Base-by-base conservation (phyloP, 169 alveolate genomes). In the Cryptosporidium sp. region DNA sequence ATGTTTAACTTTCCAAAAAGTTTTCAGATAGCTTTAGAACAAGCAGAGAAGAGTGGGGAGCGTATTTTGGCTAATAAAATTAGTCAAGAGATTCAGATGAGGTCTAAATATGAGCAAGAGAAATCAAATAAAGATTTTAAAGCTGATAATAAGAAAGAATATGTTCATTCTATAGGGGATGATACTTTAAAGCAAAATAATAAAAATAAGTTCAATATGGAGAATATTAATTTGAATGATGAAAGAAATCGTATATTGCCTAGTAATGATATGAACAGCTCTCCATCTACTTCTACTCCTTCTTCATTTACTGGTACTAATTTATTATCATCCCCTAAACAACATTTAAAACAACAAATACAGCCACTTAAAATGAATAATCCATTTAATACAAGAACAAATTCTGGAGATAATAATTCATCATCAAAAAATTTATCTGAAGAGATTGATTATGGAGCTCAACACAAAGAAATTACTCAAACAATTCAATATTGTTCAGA, bases 11-110 rank as follows among this genome's bases (percentile, higher is more conserved):
- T 42, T 45, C 89, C 89, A 31, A 80, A 80, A 65, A 80, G 89
- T 18, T 80, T 80, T 23, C 73, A 80, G n/a, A 80, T 80, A 9
- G 89, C 89, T 26, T 18, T 80, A 45, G 89, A 80, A 62, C 89
- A 80, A 31, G 89, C 89, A 10, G 89, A 80, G 44, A 80, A 80
- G 42, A 45, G 37, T 48, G 62, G 62, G 0, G 89, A 80, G 67
- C 56, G 89, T 21, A 80, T 80, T 10, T 45, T 80, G 21, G 72
- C 89, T 1, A 80, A 60, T 33, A 80, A 80, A 21, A 80, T 80
- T 48, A 65, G 70, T 26, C 73, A 62, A 10, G 75, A 62, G 4
- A 60, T 80, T 5, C 75, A 62, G 29, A 80, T 80, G 35, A 73
- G 86, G 31, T 73, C 86, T 1, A 73, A 26, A 42, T 53, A 37